Conservation (phyloP, 345 rosid species). For the Hevea brasiliensis region DNA sequence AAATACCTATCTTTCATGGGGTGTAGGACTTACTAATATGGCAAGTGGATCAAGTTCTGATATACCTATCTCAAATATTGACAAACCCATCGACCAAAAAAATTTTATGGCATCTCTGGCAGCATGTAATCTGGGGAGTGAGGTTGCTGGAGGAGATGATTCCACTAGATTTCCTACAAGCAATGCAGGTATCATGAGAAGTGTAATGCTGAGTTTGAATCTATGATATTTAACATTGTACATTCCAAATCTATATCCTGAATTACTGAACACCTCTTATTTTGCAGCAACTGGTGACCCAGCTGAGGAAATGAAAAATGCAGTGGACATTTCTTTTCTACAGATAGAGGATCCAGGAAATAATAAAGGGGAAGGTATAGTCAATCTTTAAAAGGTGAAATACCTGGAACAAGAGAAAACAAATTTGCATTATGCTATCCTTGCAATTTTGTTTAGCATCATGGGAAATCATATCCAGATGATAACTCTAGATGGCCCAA, state of each 20-base stretch:
- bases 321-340: slow-evolving; percentile 13
- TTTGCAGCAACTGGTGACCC: slow-evolving; percentile 35
- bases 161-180: slow-evolving; percentile 21
- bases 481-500: too few species aligned
- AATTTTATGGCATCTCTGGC: slow-evolving; percentile 12
- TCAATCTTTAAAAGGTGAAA: slow-evolving; percentile 12
- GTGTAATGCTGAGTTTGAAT: slow-evolving; percentile 1
- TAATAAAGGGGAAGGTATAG: slow-evolving; percentile 9
- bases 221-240: background rate
- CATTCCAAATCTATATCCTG: background rate
- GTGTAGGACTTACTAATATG: slow-evolving; percentile 38
- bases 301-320: slow-evolving; percentile 25
- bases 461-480: background rate
- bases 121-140: slow-evolving; percentile 14
- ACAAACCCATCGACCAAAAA: slow-evolving; percentile 27
- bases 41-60: slow-evolving; percentile 25
- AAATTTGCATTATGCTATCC: background rate
- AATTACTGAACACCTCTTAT: slow-evolving; percentile 17
- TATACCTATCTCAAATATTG: slow-evolving; percentile 25
- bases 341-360: slow-evolving; percentile 16
- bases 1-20: slow-evolving; percentile 41
- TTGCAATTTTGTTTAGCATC: background rate
- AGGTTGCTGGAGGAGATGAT: slow-evolving; percentile 24
- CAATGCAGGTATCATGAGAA: slow-evolving; percentile 22
- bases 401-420: slow-evolving; percentile 16